Base-by-base conservation (phyloP, 2,329 filamentous ascomycete genomes). In the Penicillium sp. region DNA sequence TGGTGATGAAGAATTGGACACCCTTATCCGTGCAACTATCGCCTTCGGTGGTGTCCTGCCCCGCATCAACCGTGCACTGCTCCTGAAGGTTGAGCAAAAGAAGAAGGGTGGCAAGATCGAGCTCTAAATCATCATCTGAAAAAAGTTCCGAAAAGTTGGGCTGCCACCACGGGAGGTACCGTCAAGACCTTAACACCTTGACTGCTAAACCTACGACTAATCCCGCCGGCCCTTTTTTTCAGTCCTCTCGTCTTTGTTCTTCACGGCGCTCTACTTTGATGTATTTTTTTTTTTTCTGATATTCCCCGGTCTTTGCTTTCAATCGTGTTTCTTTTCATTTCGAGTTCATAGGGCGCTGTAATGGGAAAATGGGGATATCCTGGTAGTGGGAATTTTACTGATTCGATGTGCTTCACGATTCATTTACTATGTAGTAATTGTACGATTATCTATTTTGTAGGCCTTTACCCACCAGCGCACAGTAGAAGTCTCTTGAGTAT, bases 21-120 rank as follows among this genome's bases (percentile, higher is more conserved):
- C 93, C 25, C 84, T 99, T 58, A 97, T 99, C 76, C 90, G 93
- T 70, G 94, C 94, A 57, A 99, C 94, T 62, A 99, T 99, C 72
- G 94, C 94, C 60, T 97, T 96, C 69, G 94, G 94, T 82, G 94
- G 94, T 89, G 94, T 99, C 29, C 82, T 99, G 73, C 94, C 94
- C 65, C 93, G 97, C 80, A 99, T 99, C 87, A 97, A 99, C 84
- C 90, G 94, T 70, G 94, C 94, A 15, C 83, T 99, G 68, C 83
- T 99, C 69, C 85, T 96, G 76, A 96, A 96, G 86, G 92, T 96
- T 55, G 92, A 96, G 80, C 90, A 96, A 81, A 96, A 96, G 89
- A 96, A 96, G 89, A 91, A 91, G 82, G 87, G 83, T 23, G 45
- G 49, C 35, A 43, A 47, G 25, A 44, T 53, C 41, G 55, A 57